A percentile compares a stretch with the other conserved stretches of the same genome.
phyloP scores from a whole-genome alignment of 2,329 filamentous ascomycete genomes.

The Exophiala dermatitidis region DNA sequence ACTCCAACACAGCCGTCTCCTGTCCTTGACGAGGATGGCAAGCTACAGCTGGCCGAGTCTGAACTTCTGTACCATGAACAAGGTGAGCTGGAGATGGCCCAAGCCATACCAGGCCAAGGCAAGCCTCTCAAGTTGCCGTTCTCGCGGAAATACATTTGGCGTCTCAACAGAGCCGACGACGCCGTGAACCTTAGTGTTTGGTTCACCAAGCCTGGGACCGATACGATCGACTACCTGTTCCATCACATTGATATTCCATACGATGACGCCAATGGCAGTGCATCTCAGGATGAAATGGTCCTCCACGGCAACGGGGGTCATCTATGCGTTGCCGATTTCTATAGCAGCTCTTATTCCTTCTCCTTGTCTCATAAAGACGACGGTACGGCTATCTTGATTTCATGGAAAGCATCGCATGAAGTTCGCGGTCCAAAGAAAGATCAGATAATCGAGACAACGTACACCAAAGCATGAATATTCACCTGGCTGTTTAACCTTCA shows the following conservation, averaged over 20 bases:
- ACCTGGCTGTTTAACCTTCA: too few species aligned
- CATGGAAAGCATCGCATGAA: slow-evolving; percentile 40
- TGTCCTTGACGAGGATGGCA: slow-evolving; percentile 22
- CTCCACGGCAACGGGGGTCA: slow-evolving; percentile 37
- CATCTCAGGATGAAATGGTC: slow-evolving; percentile 19
- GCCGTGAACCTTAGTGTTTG: slow-evolving; percentile 35
- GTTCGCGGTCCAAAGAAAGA: slow-evolving; percentile 41
- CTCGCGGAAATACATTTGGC: slow-evolving; percentile 41
- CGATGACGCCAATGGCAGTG: slow-evolving; percentile 20
- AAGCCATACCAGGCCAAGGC: slow-evolving; percentile 26
- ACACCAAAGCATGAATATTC: slow-evolving; percentile 28
- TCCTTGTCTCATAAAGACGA: slow-evolving; percentile 31
- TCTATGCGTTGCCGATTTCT: slow-evolving; percentile 43
- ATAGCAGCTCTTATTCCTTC: slow-evolving; percentile 41
- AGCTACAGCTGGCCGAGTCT: slow-evolving; percentile 25
- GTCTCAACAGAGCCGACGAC: slow-evolving; percentile 26
- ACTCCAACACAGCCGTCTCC: slow-evolving; percentile 26
- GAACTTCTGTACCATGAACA: slow-evolving; percentile 39
- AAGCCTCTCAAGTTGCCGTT: slow-evolving; percentile 21
- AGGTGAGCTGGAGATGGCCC: slow-evolving; percentile 34
- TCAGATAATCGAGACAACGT: slow-evolving; percentile 38
- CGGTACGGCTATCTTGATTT: slow-evolving; percentile 14
- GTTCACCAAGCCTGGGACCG: slow-evolving; percentile 37
- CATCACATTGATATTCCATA: slow-evolving; percentile 34
- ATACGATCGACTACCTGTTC: slow-evolving; percentile 39